These are phyloP conservation scores for Zoysia matrella DNA, from an alignment of 202 grass and related monocot genomes.

Conservation along the genomic window DNA sequence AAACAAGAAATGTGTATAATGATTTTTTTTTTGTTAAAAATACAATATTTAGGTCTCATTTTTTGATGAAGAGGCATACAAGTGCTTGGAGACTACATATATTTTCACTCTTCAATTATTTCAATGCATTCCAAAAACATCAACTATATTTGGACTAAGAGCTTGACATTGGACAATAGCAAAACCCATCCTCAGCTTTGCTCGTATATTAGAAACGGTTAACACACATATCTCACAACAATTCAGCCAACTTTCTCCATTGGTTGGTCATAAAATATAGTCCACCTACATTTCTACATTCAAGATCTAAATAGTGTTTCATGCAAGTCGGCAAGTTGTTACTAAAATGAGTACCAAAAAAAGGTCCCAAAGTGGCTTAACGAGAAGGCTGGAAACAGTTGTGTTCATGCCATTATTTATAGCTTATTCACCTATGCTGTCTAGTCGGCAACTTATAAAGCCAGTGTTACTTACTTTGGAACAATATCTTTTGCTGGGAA, in stretches of 20 bases:
- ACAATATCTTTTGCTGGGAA: constrained; percentile 1
- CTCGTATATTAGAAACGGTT: neutral
- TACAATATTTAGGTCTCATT: neutral
- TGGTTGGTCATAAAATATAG: neutral
- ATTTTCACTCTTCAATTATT: constrained; percentile 23
- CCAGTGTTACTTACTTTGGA: neutral
- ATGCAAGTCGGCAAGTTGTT: neutral
- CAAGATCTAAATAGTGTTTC: neutral
- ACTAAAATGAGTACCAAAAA: neutral
- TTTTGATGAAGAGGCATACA: neutral
- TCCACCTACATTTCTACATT: neutral
- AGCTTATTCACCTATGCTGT: neutral
- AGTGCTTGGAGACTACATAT: neutral
- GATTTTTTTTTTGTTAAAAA: too few species aligned
- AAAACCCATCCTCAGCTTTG: neutral
- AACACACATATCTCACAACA: neutral
- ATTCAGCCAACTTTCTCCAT: constrained; percentile 9
- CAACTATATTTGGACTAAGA: constrained; percentile 18
- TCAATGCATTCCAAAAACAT: neutral
- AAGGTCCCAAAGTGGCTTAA: neutral
- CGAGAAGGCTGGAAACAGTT: neutral
- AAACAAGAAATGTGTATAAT: too few species aligned
- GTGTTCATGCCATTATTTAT: neutral
- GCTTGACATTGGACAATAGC: constrained; percentile 4
- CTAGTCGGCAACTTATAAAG: neutral